These are phyloP conservation scores for Pseudogymnoascus sp. DNA, from an alignment of 2,329 filamentous ascomycete genomes.

Conservation along the genomic window DNA sequence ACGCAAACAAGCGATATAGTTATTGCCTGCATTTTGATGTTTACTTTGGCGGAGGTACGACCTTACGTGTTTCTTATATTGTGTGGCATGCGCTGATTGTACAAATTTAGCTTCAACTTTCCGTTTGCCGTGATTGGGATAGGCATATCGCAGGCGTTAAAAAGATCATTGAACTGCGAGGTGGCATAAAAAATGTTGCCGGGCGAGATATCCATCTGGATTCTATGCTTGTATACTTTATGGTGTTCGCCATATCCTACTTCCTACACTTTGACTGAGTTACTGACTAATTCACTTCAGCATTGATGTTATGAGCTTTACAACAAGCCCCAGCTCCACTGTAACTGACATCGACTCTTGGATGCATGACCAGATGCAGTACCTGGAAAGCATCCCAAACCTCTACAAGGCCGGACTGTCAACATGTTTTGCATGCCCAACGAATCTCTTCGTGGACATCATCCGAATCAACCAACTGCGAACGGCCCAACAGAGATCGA, in stretches of 20 bases:
- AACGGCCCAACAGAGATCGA: not conserved
- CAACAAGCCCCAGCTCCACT: not conserved
- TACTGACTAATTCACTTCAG: not conserved
- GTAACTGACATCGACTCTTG: not conserved
- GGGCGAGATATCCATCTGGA: not conserved
- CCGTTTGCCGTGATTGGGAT: not conserved
- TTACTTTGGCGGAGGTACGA: not conserved
- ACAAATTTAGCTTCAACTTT: not conserved
- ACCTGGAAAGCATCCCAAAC: not conserved
- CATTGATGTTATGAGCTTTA: conserved; percentile 2
- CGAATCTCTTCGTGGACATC: not conserved
- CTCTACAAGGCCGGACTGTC: not conserved
- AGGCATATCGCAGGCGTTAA: not conserved
- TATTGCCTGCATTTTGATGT: conserved; percentile 5
- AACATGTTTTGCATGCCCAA: not conserved
- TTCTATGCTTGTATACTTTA: not conserved
- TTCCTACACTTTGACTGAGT: not conserved
- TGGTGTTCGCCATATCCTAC: not conserved
- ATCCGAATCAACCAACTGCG: not conserved
- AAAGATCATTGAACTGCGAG: not conserved
- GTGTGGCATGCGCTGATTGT: not conserved
- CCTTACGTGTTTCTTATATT: not conserved
- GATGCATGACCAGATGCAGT: not conserved
- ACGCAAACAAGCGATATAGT: not conserved
- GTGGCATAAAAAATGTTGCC: not conserved